Percentiles rank a stretch among this genome's conserved stretches.
phyloP scores from a whole-genome alignment of 208 protist species.

The Acanthamoeba lenticulata region DNA sequence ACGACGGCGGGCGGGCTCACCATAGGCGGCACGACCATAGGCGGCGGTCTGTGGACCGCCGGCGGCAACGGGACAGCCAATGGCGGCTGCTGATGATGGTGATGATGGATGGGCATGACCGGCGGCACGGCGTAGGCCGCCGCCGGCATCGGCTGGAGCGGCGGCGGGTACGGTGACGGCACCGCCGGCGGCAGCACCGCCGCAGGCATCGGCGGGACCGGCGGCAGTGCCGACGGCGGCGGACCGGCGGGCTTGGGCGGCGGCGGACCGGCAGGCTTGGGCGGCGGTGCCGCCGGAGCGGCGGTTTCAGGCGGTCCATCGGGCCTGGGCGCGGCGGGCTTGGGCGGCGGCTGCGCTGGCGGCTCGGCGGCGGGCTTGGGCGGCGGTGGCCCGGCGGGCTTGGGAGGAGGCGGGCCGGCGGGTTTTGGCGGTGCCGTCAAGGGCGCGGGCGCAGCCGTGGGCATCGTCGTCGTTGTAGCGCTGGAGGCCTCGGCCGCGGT shows the following conservation, averaged over 20 bases:
- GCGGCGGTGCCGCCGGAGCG: neutral
- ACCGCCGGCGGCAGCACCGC: neutral
- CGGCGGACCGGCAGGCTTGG: neutral
- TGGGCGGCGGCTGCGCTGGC: neutral
- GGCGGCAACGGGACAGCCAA: no score
- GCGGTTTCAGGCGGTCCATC: neutral
- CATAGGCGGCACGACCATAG: no score
- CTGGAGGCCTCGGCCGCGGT: no score
- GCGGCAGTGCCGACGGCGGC: neutral
- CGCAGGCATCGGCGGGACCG: neutral
- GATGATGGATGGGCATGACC: no score
- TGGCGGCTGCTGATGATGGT: no score
- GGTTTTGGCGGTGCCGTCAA: neutral
- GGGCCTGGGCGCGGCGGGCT: neutral
- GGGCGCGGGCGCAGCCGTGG: no score
- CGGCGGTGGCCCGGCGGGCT: neutral
- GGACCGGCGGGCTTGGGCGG: neutral
- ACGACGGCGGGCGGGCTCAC: no score
- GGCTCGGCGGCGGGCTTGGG: neutral
- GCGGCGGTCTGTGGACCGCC: neutral
- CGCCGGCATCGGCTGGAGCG: no score
- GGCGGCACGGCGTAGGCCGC: no score
- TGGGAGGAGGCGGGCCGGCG: neutral
- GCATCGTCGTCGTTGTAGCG: no score
- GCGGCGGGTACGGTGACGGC: neutral